A percentile compares a stretch with the other conserved stretches of the same genome.
phyloP scores from a whole-genome alignment of 192 early-diverging fungal species.

The Podila clonocystis region DNA sequence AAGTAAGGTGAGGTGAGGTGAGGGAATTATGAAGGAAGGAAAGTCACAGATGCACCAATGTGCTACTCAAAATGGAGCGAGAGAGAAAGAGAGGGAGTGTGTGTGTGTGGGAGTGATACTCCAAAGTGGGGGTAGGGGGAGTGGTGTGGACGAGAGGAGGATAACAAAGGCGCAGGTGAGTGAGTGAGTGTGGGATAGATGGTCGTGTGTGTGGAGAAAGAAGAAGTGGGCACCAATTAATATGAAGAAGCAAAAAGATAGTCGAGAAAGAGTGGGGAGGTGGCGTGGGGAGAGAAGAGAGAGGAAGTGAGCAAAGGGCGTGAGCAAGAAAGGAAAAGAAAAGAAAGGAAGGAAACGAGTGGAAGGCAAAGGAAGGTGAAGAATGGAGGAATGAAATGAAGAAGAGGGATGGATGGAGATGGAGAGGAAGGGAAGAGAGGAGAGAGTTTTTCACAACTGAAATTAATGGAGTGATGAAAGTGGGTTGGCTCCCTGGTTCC shows the following conservation, averaged over 20 bases:
- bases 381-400: background rate
- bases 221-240: background rate
- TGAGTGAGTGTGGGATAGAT: background rate
- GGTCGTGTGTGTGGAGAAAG: background rate
- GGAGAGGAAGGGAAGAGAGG: background rate
- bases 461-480: background rate
- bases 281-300: background rate
- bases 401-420: background rate
- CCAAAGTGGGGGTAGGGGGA: no score
- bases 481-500: no score
- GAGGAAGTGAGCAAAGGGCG: background rate
- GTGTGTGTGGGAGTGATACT: no score
- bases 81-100: no score
- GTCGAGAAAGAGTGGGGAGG: background rate
- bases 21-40: background rate
- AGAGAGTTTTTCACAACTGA: background rate
- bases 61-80: background rate
- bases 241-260: background rate
- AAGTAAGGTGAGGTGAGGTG: background rate
- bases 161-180: background rate
- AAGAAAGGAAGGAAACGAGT: background rate
- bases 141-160: background rate
- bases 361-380: background rate
- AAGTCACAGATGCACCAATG: background rate
- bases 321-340: background rate